Evolutionary conservation across 257 asterid species (phyloP).

Genomic region (Jaltomata sinuosa): DNA sequence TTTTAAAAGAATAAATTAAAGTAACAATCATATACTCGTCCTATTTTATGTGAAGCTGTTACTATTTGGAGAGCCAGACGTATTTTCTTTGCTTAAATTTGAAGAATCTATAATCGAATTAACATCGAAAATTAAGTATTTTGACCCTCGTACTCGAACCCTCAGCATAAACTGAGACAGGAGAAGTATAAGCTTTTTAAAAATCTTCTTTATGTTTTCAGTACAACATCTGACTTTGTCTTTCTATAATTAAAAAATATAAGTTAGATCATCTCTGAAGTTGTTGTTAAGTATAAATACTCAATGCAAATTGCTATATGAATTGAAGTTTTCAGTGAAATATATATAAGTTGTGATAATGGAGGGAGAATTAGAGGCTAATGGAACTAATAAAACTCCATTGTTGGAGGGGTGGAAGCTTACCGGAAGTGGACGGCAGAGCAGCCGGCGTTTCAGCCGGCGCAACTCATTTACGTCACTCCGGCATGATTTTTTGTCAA

Average conservation of each 20-base stretch:
- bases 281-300: neutral
- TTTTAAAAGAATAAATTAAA: neutral
- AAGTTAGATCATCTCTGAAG: neutral
- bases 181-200: neutral
- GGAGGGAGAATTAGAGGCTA: neutral
- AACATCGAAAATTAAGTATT: neutral
- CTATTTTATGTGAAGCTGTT: neutral
- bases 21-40: neutral
- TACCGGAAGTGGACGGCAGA: conserved; percentile 38
- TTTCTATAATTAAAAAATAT: neutral
- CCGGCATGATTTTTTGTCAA: conserved; percentile 40
- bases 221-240: neutral
- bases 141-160: neutral
- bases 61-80: neutral
- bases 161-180: neutral
- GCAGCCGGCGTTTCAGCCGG: conserved; percentile 41
- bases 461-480: conserved; percentile 62
- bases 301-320: neutral
- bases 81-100: neutral
- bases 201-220: neutral
- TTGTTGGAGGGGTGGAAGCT: conserved; percentile 35
- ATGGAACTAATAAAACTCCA: conserved; percentile 14
- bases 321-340: neutral
- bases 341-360: neutral
- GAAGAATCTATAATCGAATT: too few species aligned